phyloP scores from a whole-genome alignment of 1,284 basidiomycete genomes.

The Peniophora sp. region DNA sequence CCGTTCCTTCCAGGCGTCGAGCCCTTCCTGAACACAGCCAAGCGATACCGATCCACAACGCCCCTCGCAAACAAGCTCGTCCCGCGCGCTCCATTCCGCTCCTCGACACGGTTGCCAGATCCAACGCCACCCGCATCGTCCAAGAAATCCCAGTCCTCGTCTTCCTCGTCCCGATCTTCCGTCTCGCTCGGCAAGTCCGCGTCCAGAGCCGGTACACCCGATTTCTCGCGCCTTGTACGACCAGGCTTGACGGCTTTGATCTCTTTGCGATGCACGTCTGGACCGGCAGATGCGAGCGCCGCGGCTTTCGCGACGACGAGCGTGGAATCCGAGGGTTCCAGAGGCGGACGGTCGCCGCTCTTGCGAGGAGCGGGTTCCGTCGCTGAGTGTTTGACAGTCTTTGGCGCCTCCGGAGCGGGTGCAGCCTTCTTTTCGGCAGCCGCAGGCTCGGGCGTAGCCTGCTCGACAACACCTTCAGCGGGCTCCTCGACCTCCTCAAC shows the following conservation, averaged over 20 bases:
- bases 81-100: conserved; percentile 68
- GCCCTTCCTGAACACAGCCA: conserved; percentile 76
- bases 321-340: conserved; percentile 2
- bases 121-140: conserved; percentile 40
- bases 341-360: conserved; percentile 5
- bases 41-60: conserved; percentile 72
- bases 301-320: conserved; percentile 1
- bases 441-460: background rate
- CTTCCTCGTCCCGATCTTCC: conserved; percentile 57
- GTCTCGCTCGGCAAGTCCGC: conserved; percentile 52
- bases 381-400: conserved; percentile 6
- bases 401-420: conserved; percentile 12
- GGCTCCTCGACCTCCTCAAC: conserved; percentile 1
- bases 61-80: conserved; percentile 77
- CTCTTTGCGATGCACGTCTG: conserved; percentile 18
- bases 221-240: conserved; percentile 56
- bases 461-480: conserved; percentile 6
- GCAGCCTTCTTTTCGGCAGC: conserved; percentile 7
- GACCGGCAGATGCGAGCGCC: conserved; percentile 10
- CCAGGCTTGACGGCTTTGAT: conserved; percentile 23
- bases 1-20: conserved; percentile 49
- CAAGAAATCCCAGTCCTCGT: conserved; percentile 84
- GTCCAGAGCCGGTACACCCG: conserved; percentile 70
- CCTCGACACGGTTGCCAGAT: conserved; percentile 30
- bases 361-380: conserved; percentile 4